These are phyloP conservation scores for Eucalyptus polyanthemos DNA, from an alignment of 345 rosid species.

Conservation along the genomic window DNA sequence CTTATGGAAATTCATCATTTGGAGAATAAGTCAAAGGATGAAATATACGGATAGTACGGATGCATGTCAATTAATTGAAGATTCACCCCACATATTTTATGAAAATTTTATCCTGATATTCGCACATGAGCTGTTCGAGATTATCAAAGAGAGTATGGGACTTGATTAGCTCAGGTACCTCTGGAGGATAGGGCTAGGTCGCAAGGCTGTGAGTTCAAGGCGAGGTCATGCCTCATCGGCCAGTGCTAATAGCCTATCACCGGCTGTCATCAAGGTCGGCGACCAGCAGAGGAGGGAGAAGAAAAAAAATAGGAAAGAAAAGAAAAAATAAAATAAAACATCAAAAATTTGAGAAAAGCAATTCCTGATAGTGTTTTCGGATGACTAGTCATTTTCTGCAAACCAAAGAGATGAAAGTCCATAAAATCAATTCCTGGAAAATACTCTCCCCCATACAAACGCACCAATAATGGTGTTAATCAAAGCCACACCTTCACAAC, in stretches of 20 bases:
- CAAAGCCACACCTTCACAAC: neutral
- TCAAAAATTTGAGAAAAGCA: neutral
- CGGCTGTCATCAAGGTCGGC: no score
- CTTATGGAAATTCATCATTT: neutral
- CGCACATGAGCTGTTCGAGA: neutral
- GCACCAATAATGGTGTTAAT: neutral
- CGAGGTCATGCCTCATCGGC: neutral
- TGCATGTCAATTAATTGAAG: neutral
- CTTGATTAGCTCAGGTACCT: neutral
- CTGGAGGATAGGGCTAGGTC: neutral
- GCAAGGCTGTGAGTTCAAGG: neutral
- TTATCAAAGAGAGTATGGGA: neutral
- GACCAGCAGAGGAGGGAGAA: rapidly evolving
- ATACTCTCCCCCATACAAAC: neutral
- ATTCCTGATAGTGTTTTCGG: neutral
- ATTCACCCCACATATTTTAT: neutral
- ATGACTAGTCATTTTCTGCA: no score
- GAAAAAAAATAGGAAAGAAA: neutral
- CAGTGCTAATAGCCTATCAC: neutral
- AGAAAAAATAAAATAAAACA: neutral
- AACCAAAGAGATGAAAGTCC: no score
- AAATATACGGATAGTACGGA: no score
- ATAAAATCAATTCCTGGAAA: neutral
- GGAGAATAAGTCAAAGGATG: neutral
- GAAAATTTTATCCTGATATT: neutral